Evolutionary conservation across 768 basidiomycete species (phyloP).

Genomic region (Lactifluus rugatus): DNA sequence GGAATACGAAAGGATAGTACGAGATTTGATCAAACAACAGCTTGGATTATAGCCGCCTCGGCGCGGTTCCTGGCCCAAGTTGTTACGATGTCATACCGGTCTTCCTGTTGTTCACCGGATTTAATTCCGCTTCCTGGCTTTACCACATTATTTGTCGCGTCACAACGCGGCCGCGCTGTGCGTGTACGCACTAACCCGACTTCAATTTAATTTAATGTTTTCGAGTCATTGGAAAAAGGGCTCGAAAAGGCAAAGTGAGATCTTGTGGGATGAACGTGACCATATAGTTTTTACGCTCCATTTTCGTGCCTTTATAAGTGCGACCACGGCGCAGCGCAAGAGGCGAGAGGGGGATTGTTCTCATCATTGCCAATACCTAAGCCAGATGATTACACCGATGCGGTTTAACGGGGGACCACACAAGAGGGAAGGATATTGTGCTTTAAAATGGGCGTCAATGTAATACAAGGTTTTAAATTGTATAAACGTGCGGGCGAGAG

Average conservation of each 20-base stretch:
- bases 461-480: neutral
- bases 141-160: too few relatives aligned
- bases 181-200: neutral
- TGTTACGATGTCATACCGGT: neutral
- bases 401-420: neutral
- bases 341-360: neutral
- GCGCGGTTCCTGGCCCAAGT: neutral
- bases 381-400: neutral
- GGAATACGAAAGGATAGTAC: constrained; percentile 86
- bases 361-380: neutral
- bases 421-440: too few relatives aligned
- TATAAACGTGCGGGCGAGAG: neutral
- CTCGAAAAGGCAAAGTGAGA: constrained; percentile 8
- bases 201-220: neutral
- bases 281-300: too few relatives aligned
- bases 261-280: neutral
- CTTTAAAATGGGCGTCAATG: neutral
- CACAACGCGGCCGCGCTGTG: too few relatives aligned
- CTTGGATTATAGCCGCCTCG: constrained; percentile 50
- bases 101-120: neutral
- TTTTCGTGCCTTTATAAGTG: too few relatives aligned
- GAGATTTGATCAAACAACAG: constrained; percentile 76
- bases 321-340: too few relatives aligned
- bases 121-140: too few relatives aligned
- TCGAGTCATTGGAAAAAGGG: neutral